Evolutionary conservation across 1,139 yeast genomes (phyloP), one percentile per base, ranked within the genome.

Genomic region (Pichiaceae sp.): DNA sequence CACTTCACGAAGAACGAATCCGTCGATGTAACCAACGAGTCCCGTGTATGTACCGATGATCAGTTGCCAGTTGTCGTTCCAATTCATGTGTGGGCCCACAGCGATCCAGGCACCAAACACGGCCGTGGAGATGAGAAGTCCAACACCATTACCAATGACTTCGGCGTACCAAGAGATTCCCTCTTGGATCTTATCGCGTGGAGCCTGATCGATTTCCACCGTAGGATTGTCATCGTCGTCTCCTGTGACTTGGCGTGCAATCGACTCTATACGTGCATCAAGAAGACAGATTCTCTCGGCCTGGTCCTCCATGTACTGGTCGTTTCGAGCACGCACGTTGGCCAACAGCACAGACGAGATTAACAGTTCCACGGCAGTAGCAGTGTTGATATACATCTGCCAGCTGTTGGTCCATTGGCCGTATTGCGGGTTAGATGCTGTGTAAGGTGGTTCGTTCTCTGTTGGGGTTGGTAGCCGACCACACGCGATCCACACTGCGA

Each of bases 21-120:
- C 66, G 42, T 63, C 68, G 29, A 59, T 41, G 41, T 62, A 62
- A 3, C 68, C 67, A 25, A 62, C 49, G 21, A 63, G 48, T 17
- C 68, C 68, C 0, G 68, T 61, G 41, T 63, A 63, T 3, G 68
- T 60, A 35, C 68, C 68, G 42, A 63, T 63, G 27, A 63, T 60
- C 27, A 63, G 47, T 66, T 66, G 63, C 68, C 68, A 63, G 37
- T 61, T 49, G 29, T 56, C 57, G 42, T 48, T 45, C 59, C 60
- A 63, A 24, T 48, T 20, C 59, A 62, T 51, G 7, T 48, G 39
- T 29, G 48, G 41, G 30, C 68, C 68, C 31, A 61, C 49, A 23
- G 49, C 53, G 16, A 61, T 19, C 68, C 68, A 63, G n/a, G 46
- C 56, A 7, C 46, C 47, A 35, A 63, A 55, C 7, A 56, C 67